Base-by-base conservation (phyloP, 208 protist species). In the Trypanosoma rangeli region DNA sequence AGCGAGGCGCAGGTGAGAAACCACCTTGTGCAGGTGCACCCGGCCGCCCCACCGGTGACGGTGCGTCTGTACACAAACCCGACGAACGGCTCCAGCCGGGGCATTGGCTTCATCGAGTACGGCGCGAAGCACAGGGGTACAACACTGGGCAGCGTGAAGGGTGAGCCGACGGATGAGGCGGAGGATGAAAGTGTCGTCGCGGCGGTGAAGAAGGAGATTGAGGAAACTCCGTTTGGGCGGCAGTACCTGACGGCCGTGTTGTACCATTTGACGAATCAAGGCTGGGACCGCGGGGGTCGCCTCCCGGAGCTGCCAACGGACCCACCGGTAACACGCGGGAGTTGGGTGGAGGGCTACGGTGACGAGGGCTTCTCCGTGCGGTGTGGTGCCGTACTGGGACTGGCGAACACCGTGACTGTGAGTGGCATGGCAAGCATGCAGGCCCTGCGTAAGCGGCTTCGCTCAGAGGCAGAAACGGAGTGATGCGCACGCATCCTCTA, bases 21-120 rank as follows among this genome's bases (percentile, higher is more conserved):
- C 50, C 86, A 92, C 73, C 73, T 95, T 59, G 35, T 26, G n/a
- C 57, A 81, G 24, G 13, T 86, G 15, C 80, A 84, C 84, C 71
- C 56, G 20, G 73, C 73, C 39, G 76, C 62, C 0, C 35, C 70
- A 9, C 91, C 86, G 3, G 61, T 74, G 37, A 94, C 86, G 1
- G 80, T 74, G 49, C 82, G 91, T 4, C 77, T 94, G 18, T 96
- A 96, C 77, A 86, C 80, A 29, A 79, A 91, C 73, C 86, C 86
- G 0, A 66, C 78, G 0, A 96, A 94, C 75, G 91, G 91, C 31
- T 66, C 78, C 35, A 94, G 88, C 62, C 62, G 86, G 13, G 91
- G 91, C 20, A 73, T 84, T 66, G 91, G 84, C 78, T 92, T 96
- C 44, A 83, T 94, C 13, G 87, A 96, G 73, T 96, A 93, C 67